These are phyloP conservation scores for Lipomyces chichibuensis DNA, from an alignment of 805 yeast species.

Conservation along the genomic window DNA sequence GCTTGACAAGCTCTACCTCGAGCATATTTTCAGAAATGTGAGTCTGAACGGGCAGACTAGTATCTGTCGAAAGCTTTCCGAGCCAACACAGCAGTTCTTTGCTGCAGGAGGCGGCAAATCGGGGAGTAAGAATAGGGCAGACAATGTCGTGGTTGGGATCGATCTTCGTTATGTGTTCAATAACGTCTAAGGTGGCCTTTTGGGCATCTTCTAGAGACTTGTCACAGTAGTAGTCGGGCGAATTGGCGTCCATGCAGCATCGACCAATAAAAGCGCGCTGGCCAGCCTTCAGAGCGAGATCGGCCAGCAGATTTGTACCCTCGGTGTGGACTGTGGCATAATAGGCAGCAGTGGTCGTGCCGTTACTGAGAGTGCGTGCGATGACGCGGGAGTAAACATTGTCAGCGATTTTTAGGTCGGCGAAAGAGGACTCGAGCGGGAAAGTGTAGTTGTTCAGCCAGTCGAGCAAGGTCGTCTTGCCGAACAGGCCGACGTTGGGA, in stretches of 20 bases:
- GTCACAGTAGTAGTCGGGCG: constrained; percentile 66
- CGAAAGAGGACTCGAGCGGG: constrained; percentile 77
- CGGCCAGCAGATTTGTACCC: constrained; percentile 77
- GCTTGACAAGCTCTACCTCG: constrained; percentile 74
- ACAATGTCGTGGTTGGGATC: constrained; percentile 60
- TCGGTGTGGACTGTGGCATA: constrained; percentile 84
- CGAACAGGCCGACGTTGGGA: constrained; percentile 82
- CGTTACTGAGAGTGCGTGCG: constrained; percentile 68
- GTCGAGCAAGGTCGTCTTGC: constrained; percentile 79
- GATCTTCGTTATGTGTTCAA: constrained; percentile 56
- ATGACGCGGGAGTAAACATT: constrained; percentile 69
- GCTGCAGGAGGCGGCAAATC: constrained; percentile 91
- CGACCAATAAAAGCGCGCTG: constrained; percentile 92
- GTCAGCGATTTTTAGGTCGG: constrained; percentile 57
- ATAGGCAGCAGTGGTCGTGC: constrained; percentile 92
- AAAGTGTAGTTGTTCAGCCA: constrained; percentile 90
- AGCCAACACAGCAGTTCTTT: constrained; percentile 62
- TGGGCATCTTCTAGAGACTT: constrained; percentile 62
- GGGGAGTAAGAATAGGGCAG: constrained; percentile 81
- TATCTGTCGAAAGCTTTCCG: constrained; percentile 57
- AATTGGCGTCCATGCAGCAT: constrained; percentile 88
- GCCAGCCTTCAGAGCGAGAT: constrained; percentile 63
- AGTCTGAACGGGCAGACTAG: constrained; percentile 75
- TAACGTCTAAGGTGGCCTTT: constrained; percentile 57
- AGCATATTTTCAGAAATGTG: constrained; percentile 81